A percentile compares a stretch with the other conserved stretches of the same genome.
Conservation (phyloP, 2,329 filamentous ascomycete species). For the Esteya vermicola region DNA sequence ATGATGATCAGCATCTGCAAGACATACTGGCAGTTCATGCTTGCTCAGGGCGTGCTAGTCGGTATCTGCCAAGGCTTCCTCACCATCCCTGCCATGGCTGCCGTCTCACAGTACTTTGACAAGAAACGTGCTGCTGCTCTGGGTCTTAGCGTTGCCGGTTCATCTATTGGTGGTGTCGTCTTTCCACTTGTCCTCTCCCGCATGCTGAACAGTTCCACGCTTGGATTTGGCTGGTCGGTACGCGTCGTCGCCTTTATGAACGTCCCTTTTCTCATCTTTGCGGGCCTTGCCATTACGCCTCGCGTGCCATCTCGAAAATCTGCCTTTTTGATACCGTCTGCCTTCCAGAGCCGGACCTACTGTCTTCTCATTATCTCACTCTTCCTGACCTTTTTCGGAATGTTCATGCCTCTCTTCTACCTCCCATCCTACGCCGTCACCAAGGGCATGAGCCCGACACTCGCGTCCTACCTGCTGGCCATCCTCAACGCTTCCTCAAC, state of each 20-base stretch:
- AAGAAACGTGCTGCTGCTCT: slow-evolving; percentile 22
- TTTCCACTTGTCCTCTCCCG: slow-evolving; percentile 38
- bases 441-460: slow-evolving; percentile 23
- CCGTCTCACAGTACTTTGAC: slow-evolving; percentile 23
- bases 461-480: slow-evolving; percentile 49
- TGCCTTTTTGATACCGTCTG: slow-evolving; percentile 18
- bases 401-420: slow-evolving; percentile 39
- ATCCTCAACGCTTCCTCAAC: slow-evolving; percentile 45
- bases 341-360: slow-evolving; percentile 42
- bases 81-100: slow-evolving; percentile 21
- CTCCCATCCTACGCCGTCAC: slow-evolving; percentile 38
- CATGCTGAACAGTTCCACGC: slow-evolving; percentile 24
- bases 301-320: slow-evolving; percentile 25
- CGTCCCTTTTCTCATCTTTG: slow-evolving; percentile 19
- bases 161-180: slow-evolving; percentile 28
- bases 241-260: slow-evolving; percentile 29
- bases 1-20: slow-evolving; percentile 25
- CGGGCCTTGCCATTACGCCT: slow-evolving; percentile 26
- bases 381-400: slow-evolving; percentile 18
- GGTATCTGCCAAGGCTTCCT: slow-evolving; percentile 20
- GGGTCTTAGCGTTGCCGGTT: slow-evolving; percentile 22
- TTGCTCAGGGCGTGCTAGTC: slow-evolving; percentile 23
- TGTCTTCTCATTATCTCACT: slow-evolving; percentile 17
- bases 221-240: slow-evolving; percentile 17
- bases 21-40: slow-evolving; percentile 25